These are phyloP conservation scores for Chalaropsis thielavioides DNA, from an alignment of 2,329 filamentous ascomycete species.

Conservation along the genomic window DNA sequence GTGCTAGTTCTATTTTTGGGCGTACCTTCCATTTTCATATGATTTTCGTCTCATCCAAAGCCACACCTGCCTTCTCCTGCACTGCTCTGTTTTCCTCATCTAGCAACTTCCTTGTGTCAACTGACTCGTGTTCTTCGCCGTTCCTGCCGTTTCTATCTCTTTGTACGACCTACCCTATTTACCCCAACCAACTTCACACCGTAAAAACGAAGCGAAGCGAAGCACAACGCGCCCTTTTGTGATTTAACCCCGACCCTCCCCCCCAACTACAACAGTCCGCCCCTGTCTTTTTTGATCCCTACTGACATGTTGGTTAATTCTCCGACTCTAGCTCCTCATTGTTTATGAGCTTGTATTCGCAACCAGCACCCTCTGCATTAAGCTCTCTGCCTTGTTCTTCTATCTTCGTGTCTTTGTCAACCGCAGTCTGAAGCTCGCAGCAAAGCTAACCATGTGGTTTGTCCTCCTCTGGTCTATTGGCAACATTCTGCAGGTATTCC, in stretches of 20 bases:
- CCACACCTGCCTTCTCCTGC: not conserved
- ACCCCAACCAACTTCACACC: not conserved
- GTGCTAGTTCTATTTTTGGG: not conserved
- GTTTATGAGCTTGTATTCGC: constrained; percentile 26
- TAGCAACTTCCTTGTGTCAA: not conserved
- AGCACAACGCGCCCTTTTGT: too few species aligned
- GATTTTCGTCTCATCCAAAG: not conserved
- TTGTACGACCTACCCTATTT: not conserved
- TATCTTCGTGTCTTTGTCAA: constrained; percentile 31
- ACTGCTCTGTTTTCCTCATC: not conserved
- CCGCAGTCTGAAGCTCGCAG: constrained; percentile 22
- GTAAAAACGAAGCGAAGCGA: too few species aligned
- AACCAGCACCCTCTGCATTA: constrained; percentile 25
- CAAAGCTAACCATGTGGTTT: constrained; percentile 23
- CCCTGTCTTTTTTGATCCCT: too few species aligned
- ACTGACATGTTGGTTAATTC: not conserved
- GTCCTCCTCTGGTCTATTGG: constrained; percentile 22
- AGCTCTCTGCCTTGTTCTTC: constrained; percentile 30
- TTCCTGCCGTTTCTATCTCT: not conserved
- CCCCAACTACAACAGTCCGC: not conserved
- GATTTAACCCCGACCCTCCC: not conserved
- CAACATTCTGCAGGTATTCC: constrained; percentile 22
- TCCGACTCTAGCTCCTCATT: constrained; percentile 25
- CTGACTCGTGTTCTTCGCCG: not conserved
- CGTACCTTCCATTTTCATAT: not conserved